phyloP scores from a whole-genome alignment of 31 red algal species.

The Asparagopsis taxiformis region DNA sequence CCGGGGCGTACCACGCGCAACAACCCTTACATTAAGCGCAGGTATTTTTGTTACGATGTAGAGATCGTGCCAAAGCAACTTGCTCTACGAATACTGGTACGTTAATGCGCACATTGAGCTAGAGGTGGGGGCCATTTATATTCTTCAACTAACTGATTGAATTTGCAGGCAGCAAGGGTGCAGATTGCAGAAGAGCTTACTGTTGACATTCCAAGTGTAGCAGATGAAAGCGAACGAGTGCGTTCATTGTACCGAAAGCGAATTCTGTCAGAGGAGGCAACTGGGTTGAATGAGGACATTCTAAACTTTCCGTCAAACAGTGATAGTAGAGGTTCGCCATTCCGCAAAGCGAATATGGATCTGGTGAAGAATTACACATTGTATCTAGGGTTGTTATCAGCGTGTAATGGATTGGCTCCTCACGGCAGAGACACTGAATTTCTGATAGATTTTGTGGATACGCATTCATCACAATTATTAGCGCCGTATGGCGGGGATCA shows the following conservation, averaged over 20 bases:
- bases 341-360: slow-evolving; percentile 57
- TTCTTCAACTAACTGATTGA: background rate
- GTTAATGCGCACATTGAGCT: too few species aligned
- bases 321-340: slow-evolving; percentile 50
- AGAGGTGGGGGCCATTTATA: too few species aligned
- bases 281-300: slow-evolving; percentile 1
- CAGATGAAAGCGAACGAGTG: slow-evolving; percentile 28
- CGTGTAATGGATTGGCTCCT: slow-evolving; percentile 1
- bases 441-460: slow-evolving; percentile 27
- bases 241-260: slow-evolving; percentile 22
- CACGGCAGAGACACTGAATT: slow-evolving; percentile 23
- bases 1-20: slow-evolving; percentile 48
- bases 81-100: slow-evolving; percentile 45
- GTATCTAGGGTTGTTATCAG: slow-evolving; percentile 28
- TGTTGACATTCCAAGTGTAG: slow-evolving; percentile 37
- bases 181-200: slow-evolving; percentile 61
- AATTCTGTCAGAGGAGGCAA: slow-evolving; percentile 12
- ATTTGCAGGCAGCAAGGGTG: slow-evolving; percentile 31
- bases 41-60: slow-evolving; percentile 60
- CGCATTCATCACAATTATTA: slow-evolving; percentile 12
- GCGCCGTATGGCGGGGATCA: slow-evolving; percentile 25
- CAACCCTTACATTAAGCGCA: slow-evolving; percentile 65
- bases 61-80: slow-evolving; percentile 56
- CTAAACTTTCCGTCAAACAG: slow-evolving; percentile 36
- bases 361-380: slow-evolving; percentile 67